Evolutionary conservation across 352 stramenopile genomes (phyloP).

Genomic region (Globisporangium paddicum): DNA sequence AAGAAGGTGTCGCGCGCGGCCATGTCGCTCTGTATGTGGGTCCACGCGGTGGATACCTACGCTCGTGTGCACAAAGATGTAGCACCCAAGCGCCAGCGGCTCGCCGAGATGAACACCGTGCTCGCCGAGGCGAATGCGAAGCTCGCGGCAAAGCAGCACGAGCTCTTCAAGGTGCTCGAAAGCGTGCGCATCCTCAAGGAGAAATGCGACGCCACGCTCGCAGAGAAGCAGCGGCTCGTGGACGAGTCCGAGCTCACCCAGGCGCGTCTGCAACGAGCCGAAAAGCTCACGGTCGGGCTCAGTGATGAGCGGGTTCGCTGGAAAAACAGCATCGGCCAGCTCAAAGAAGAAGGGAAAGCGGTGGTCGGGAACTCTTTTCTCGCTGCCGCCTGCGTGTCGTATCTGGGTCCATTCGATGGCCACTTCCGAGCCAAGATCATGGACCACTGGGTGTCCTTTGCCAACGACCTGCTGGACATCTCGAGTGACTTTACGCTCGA

Average conservation of each 20-base stretch:
- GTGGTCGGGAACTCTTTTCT: constrained; percentile 65
- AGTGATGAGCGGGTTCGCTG: constrained; percentile 67
- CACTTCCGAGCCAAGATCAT: constrained; percentile 33
- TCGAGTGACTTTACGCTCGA: constrained; percentile 52
- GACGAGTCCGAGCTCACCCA: constrained; percentile 61
- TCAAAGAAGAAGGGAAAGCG: constrained; percentile 35
- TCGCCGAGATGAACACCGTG: constrained; percentile 69
- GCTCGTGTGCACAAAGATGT: constrained; percentile 71
- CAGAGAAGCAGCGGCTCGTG: constrained; percentile 63
- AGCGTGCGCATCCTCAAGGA: constrained; percentile 53
- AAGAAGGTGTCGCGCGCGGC: constrained; percentile 78
- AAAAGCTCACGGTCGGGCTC: constrained; percentile 63
- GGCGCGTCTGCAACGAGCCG: constrained; percentile 42
- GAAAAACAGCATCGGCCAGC: constrained; percentile 56
- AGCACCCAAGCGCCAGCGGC: constrained; percentile 59
- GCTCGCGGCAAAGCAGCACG: constrained; percentile 62
- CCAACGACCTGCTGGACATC: constrained; percentile 19
- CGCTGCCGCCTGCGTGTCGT: constrained; percentile 50
- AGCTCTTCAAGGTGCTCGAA: constrained; percentile 48
- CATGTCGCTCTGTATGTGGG: constrained; percentile 88
- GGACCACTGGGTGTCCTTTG: constrained; percentile 24
- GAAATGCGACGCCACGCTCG: constrained; percentile 53
- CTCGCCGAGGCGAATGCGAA: constrained; percentile 68
- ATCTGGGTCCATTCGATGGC: constrained; percentile 64
- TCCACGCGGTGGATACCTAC: constrained; percentile 82